A percentile compares a stretch with the other conserved stretches of the same genome.
Conservation (phyloP, 2,329 filamentous ascomycete species). For the Fusarium sambucinum region DNA sequence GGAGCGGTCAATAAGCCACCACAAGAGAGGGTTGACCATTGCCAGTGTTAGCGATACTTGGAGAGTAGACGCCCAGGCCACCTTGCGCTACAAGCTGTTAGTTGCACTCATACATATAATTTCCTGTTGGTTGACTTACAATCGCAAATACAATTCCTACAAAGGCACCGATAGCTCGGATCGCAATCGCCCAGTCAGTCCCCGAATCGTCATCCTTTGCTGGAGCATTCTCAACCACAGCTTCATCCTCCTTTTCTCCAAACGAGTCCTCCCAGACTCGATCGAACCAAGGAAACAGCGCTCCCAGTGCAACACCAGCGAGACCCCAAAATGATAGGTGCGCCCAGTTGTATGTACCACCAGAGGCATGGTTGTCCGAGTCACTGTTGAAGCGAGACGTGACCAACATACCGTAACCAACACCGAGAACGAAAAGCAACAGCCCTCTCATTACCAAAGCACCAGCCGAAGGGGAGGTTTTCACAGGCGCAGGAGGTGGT, state of each 20-base stretch:
- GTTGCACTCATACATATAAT: not conserved
- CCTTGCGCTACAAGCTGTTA: conserved; percentile 73
- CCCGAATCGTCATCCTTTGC: conserved; percentile 55
- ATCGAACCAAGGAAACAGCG: conserved; percentile 87
- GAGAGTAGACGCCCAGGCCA: conserved; percentile 94
- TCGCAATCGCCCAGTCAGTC: conserved; percentile 78
- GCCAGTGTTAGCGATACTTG: conserved; percentile 91
- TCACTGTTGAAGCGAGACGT: conserved; percentile 78
- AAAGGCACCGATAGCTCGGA: conserved; percentile 71
- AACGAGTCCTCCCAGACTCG: conserved; percentile 73
- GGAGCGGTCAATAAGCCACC: conserved; percentile 96
- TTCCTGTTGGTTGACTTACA: conserved; percentile 65
- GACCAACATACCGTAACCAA: conserved; percentile 85
- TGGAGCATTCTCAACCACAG: conserved; percentile 47
- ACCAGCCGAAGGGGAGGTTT: conserved; percentile 52
- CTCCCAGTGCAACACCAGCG: conserved; percentile 81
- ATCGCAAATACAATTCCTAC: conserved; percentile 76
- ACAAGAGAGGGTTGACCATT: conserved; percentile 90
- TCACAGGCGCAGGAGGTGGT: conserved; percentile 44
- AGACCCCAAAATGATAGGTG: conserved; percentile 87
- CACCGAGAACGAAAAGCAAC: conserved; percentile 81
- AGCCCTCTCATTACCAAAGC: conserved; percentile 68
- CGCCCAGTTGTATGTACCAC: conserved; percentile 68
- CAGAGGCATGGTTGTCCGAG: conserved; percentile 68
- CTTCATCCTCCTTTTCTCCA: conserved; percentile 52